Evolutionary conservation across 495 filamentous ascomycete genomes (phyloP), one percentile per base, ranked within the genome.

Genomic region (Penicillium desertorum): DNA sequence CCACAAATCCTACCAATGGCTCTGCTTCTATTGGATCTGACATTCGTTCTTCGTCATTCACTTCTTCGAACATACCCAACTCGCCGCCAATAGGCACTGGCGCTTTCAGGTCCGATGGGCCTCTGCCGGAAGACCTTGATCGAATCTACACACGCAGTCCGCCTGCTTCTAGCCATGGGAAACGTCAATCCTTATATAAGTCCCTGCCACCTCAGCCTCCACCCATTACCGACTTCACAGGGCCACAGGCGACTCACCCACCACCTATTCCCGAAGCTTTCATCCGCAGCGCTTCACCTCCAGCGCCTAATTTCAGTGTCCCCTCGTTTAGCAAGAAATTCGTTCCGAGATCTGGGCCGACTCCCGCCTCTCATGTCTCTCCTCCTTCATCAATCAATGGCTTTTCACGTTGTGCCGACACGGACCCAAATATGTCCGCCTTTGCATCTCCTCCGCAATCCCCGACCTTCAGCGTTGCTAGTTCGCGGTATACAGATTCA

Each of bases 291-390:
- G 58, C 71, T 9, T 79, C 76, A 1, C 71, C 73, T 1, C 70
- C 77, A 20, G 72, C 78, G 8, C 78, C 77, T 2, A 80, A 81
- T 57, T 81, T 80, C 51, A 81, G 79, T 53, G 78, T 81, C 25
- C 79, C 79, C 16, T 73, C 68, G 5, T 80, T 80, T 50, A 80
- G 76, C 68, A 75, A 70, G 59, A 72, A 75, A 50, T 78, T 76
- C 41, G 64, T 69, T 0, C 50, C 71, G 5, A 61, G 65, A 43
- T 54, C 57, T 2, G 67, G 64, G 4, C 55, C 58, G 4, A 46
- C 32, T 11, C 58, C 64, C 6, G 25, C 54, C 14, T 45, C 61
- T 1, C 67, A 68, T 23, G 42, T 41, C 16, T 55, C 64, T 27
- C 60, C 60, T 2, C 48, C 62, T 7, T 36, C 69, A 23, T 61